Evolutionary conservation across 352 stramenopile genomes (phyloP).

Genomic region (Pythium periplocum): DNA sequence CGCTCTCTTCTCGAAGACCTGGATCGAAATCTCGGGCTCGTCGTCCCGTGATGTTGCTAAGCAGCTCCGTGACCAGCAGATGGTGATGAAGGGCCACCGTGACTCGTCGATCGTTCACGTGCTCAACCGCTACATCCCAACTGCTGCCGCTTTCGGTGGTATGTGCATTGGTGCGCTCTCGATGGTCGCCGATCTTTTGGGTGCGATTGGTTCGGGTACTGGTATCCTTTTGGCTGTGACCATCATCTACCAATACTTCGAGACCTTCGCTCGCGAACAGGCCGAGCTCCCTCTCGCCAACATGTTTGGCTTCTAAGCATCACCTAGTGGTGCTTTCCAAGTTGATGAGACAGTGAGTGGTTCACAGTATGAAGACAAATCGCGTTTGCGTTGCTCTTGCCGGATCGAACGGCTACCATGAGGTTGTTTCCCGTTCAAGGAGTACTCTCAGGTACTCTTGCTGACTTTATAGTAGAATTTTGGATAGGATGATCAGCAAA

Average conservation of each 20-base stretch:
- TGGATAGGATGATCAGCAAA: conserved; percentile 34
- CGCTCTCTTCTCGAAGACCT: conserved; percentile 99
- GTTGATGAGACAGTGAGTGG: conserved; percentile 1
- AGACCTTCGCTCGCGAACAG: conserved; percentile 96
- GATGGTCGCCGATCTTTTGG: conserved; percentile 98
- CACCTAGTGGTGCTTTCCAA: not conserved
- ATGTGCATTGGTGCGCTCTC: conserved; percentile 99
- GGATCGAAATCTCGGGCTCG: conserved; percentile 99
- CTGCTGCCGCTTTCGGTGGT: conserved; percentile 97
- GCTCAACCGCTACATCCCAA: conserved; percentile 99
- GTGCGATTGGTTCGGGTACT: conserved; percentile 98
- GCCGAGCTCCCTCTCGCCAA: conserved; percentile 73
- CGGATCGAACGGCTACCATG: conserved; percentile 35
- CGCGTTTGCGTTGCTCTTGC: conserved; percentile 12
- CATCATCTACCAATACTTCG: conserved; percentile 99
- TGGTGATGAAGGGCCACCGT: conserved; percentile 99
- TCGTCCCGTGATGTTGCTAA: conserved; percentile 97
- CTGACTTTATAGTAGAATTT: conserved; percentile 58
- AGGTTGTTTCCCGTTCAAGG: conserved; percentile 83
- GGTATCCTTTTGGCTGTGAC: conserved; percentile 98
- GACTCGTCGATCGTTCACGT: conserved; percentile 97
- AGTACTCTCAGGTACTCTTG: conserved; percentile 82
- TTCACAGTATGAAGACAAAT: conserved; percentile 1
- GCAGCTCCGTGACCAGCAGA: conserved; percentile 98
- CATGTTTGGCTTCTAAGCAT: conserved; percentile 82